Evolutionary conservation across 768 basidiomycete species (phyloP).

Genomic region (Strobilomyces echinocephalus): DNA sequence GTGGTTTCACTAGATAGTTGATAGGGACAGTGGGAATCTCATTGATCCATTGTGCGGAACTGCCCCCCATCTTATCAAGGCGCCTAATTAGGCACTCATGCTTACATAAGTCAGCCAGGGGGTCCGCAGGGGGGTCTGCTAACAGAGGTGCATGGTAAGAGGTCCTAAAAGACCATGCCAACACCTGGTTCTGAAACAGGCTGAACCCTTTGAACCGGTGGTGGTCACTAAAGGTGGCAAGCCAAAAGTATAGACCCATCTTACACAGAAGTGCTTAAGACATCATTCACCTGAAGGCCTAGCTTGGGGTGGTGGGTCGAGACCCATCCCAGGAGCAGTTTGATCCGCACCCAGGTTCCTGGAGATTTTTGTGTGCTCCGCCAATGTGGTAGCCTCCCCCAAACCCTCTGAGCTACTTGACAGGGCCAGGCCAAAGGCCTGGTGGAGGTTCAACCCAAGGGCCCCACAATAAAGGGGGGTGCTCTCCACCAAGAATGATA

Average conservation of each 20-base stretch:
- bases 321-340: no score
- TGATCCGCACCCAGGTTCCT: no score
- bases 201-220: not conserved
- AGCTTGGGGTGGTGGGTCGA: no score
- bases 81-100: no score
- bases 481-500: not conserved
- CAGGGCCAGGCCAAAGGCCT: no score
- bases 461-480: not conserved
- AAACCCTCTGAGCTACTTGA: no score
- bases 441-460: no score
- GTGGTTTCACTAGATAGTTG: constrained; percentile 45
- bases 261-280: not conserved
- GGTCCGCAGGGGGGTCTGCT: not conserved
- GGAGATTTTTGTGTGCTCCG: no score
- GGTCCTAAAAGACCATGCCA: not conserved
- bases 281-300: not conserved
- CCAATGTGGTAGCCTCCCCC: no score
- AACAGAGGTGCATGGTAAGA: not conserved
- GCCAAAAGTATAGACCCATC: not conserved
- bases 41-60: constrained; percentile 45
- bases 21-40: constrained; percentile 44
- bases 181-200: not conserved
- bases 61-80: no score
- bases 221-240: not conserved
- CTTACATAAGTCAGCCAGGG: no score